A percentile compares a stretch with the other conserved stretches of the same genome.
Conservation (phyloP, 2,329 filamentous ascomycete species). For the Exophiala sideris region DNA sequence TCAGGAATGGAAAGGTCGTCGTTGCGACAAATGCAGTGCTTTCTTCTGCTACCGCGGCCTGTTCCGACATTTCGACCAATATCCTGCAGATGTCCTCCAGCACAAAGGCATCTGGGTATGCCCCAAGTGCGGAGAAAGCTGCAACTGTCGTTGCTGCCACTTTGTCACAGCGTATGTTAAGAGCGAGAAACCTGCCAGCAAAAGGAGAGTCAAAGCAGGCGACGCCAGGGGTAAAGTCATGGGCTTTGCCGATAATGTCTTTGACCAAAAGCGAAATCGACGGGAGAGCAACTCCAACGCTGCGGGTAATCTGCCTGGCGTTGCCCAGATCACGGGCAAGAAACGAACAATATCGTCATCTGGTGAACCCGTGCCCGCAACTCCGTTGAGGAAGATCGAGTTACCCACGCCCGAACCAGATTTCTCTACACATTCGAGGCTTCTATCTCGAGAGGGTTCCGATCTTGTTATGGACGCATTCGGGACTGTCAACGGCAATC, state of each 20-base stretch:
- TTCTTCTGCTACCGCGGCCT: conserved; percentile 39
- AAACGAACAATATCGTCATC: conserved; percentile 25
- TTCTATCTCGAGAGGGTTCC: conserved; percentile 22
- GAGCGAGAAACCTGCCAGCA: conserved; percentile 34
- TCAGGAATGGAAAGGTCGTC: conserved; percentile 35
- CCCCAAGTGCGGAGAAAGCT: conserved; percentile 35
- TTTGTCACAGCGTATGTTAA: conserved; percentile 35
- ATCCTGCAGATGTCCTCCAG: conserved; percentile 32
- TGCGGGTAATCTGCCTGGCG: conserved; percentile 2
- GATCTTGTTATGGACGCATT: conserved; percentile 21
- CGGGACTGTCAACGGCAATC: conserved; percentile 8
- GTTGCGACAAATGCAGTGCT: conserved; percentile 34
- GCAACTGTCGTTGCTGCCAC: conserved; percentile 38
- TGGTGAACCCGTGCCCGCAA: conserved; percentile 19
- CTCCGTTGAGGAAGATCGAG: conserved; percentile 25
- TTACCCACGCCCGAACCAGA: conserved; percentile 28
- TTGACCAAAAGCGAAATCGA: conserved; percentile 35
- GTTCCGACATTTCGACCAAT: conserved; percentile 37
- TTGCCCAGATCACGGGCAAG: conserved; percentile 23
- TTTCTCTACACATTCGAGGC: conserved; percentile 16
- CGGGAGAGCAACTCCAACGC: conserved; percentile 15
- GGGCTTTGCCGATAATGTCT: conserved; percentile 39
- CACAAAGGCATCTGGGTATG: conserved; percentile 33
- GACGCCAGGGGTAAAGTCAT: conserved; percentile 35
- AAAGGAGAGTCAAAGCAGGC: conserved; percentile 32